Evolutionary conservation across 2,329 filamentous ascomycete species (phyloP).

Genomic region (Dothistroma septosporum): DNA sequence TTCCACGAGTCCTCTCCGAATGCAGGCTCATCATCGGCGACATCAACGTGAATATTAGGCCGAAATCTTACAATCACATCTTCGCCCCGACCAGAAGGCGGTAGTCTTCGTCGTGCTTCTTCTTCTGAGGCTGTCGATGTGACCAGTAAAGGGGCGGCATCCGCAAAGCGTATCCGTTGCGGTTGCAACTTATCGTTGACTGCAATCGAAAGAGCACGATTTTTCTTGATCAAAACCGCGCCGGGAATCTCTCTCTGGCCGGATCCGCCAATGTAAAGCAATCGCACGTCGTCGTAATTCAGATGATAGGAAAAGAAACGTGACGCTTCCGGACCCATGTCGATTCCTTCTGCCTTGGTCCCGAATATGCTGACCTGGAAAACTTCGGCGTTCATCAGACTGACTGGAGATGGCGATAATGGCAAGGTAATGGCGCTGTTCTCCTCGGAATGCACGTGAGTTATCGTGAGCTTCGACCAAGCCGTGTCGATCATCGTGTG

Average conservation of each 20-base stretch:
- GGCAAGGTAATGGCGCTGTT: constrained; percentile 28
- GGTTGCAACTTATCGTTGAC: constrained; percentile 35
- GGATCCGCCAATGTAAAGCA: constrained; percentile 35
- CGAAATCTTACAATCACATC: constrained; percentile 34
- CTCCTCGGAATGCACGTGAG: constrained; percentile 28
- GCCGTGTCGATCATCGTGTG: constrained; percentile 32
- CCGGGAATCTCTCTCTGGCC: constrained; percentile 34
- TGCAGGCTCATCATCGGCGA: constrained; percentile 27
- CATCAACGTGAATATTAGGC: constrained; percentile 34
- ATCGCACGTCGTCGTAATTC: constrained; percentile 19
- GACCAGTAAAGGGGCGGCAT: constrained; percentile 33
- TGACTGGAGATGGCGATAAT: constrained; percentile 32
- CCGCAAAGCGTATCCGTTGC: constrained; percentile 33
- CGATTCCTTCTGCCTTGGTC: constrained; percentile 32
- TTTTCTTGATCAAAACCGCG: constrained; percentile 30
- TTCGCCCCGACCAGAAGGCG: constrained; percentile 28
- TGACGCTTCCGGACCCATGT: constrained; percentile 33
- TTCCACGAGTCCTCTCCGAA: constrained; percentile 35
- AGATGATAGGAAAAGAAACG: constrained; percentile 32
- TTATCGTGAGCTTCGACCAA: constrained; percentile 36
- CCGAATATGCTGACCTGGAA: constrained; percentile 35
- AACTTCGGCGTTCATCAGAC: constrained; percentile 26
- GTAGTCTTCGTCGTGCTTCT: constrained; percentile 30
- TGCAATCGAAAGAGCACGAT: constrained; percentile 30
- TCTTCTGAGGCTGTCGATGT: constrained; percentile 35